Evolutionary conservation across 371 early-diverging fungal genomes (phyloP).

Genomic region (Mortierella sp.): DNA sequence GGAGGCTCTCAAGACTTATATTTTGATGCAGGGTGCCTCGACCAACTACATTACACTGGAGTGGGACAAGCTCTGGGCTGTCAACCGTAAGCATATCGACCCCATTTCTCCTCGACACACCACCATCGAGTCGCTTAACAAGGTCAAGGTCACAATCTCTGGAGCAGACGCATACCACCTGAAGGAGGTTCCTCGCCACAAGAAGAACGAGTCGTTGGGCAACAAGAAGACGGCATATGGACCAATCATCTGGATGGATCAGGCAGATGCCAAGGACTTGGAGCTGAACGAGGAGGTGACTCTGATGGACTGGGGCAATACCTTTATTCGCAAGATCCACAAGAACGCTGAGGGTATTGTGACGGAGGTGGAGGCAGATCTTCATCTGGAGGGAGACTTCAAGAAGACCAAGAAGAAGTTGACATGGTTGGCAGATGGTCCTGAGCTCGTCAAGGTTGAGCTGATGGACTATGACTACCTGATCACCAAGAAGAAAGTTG

Average conservation of each 20-base stretch:
- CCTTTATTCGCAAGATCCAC: slow-evolving; percentile 80
- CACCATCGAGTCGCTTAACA: slow-evolving; percentile 68
- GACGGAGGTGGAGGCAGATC: slow-evolving; percentile 63
- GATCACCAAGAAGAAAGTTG: slow-evolving; percentile 97
- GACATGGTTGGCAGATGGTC: slow-evolving; percentile 92
- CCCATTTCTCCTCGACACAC: slow-evolving; percentile 94
- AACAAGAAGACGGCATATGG: slow-evolving; percentile 87
- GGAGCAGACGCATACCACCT: slow-evolving; percentile 64
- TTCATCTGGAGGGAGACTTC: slow-evolving; percentile 96
- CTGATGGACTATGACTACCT: slow-evolving; percentile 95
- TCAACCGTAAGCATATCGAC: slow-evolving; percentile 99
- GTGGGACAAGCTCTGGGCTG: slow-evolving; percentile 99
- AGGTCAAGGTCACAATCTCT: slow-evolving; percentile 73
- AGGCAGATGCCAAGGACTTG: slow-evolving; percentile 89
- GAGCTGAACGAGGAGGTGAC: slow-evolving; percentile 94
- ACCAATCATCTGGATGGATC: slow-evolving; percentile 84
- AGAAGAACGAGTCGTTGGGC: slow-evolving; percentile 96
- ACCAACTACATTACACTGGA: slow-evolving; percentile 94
- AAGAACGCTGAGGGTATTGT: slow-evolving; percentile 60
- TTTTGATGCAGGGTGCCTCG: slow-evolving; percentile 99
- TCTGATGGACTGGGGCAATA: slow-evolving; percentile 99
- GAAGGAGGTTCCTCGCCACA: slow-evolving; percentile 88
- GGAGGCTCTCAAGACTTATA: slow-evolving; percentile 97
- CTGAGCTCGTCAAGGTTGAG: slow-evolving; percentile 70
- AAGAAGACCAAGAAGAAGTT: slow-evolving; percentile 99